These are phyloP conservation scores for Dryadomyces quercus-mongolicae DNA, from an alignment of 2,329 filamentous ascomycete genomes.

Conservation along the genomic window DNA sequence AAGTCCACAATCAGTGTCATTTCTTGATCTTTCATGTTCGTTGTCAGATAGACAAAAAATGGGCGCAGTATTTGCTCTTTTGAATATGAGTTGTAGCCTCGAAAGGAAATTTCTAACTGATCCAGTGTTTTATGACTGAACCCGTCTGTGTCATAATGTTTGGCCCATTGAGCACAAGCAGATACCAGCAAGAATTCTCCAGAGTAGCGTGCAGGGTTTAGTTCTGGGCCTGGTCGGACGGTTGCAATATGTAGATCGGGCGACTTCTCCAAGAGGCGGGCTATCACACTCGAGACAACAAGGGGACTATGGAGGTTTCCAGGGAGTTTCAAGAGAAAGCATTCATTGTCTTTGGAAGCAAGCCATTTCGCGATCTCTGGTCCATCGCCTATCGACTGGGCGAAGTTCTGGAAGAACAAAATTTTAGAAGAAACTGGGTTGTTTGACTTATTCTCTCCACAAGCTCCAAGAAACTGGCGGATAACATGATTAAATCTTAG, in stretches of 20 bases:
- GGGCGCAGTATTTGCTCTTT: background rate
- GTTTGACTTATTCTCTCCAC: background rate
- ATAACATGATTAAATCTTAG: background rate
- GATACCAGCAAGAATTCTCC: background rate
- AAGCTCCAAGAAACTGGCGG: background rate
- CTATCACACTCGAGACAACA: background rate
- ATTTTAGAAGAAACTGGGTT: background rate
- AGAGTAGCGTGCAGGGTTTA: background rate
- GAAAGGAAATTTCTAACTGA: no score
- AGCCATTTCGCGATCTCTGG: background rate
- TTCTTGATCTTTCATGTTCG: background rate
- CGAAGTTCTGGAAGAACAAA: background rate
- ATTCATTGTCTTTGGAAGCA: background rate
- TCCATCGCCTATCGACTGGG: background rate
- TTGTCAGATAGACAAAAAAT: background rate
- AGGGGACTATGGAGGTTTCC: background rate
- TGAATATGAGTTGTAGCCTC: background rate
- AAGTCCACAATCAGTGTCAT: background rate
- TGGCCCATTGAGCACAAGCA: background rate
- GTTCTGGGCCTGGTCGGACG: background rate
- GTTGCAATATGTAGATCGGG: background rate
- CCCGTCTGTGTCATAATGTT: no score
- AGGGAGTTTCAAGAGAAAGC: background rate
- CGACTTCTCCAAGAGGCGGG: background rate
- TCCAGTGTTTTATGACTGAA: no score